A percentile compares a stretch with the other conserved stretches of the same genome.
Conservation (phyloP, 139 green algal species). For the Ettlia oleoabundans region DNA sequence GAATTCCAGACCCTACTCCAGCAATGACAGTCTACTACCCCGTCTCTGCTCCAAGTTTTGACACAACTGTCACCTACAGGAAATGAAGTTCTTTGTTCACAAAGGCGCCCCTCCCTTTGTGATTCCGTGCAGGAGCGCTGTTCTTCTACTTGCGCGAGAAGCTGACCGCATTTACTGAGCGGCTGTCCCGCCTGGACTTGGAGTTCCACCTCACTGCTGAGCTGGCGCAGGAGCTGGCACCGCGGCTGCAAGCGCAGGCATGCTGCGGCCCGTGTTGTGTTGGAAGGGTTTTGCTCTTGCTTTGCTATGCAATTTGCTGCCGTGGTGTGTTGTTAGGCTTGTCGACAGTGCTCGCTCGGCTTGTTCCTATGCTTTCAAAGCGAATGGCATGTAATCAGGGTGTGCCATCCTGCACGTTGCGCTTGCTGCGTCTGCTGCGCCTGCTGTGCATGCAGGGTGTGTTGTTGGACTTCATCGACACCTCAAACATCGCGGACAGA, state of each 20-base stretch:
- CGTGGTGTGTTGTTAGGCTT: no score
- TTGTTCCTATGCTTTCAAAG: no score
- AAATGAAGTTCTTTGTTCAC: not conserved
- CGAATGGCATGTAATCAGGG: no score
- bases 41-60: no score
- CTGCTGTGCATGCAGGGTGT: slow-evolving; percentile 1
- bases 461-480: not conserved
- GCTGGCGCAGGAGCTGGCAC: not conserved
- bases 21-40: no score
- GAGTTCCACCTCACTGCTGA: not conserved
- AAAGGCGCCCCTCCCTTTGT: not conserved
- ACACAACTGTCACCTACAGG: not conserved
- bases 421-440: not conserved
- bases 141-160: slow-evolving; percentile 12
- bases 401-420: no score
- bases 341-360: no score
- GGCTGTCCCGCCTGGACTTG: not conserved
- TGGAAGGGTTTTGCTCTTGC: no score
- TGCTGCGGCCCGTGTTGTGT: no score
- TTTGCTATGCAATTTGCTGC: no score
- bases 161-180: not conserved
- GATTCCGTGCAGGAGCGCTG: not conserved
- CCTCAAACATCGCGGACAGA: not conserved
- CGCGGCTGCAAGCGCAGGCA: not conserved
- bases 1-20: no score